phyloP scores from a whole-genome alignment of 2,329 filamentous ascomycete genomes.

The Botrytis byssoidea region DNA sequence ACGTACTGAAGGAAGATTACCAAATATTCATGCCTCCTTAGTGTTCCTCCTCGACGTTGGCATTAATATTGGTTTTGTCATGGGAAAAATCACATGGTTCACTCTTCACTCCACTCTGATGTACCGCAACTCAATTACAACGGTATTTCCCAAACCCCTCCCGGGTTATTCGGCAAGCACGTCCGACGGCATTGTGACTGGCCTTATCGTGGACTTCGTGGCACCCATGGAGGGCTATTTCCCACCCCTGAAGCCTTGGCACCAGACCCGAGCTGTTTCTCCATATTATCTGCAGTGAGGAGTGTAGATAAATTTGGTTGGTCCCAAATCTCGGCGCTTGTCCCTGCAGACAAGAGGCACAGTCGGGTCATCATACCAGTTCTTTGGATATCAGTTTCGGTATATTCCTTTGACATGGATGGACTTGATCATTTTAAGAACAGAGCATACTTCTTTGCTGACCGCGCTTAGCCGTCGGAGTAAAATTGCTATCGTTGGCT shows the following conservation, averaged over 20 bases:
- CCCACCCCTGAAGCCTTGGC: slow-evolving; percentile 5
- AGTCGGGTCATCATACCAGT: slow-evolving; percentile 23
- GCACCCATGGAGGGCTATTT: slow-evolving; percentile 14
- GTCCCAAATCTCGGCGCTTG: slow-evolving; percentile 31
- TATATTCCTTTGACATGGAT: slow-evolving; percentile 16
- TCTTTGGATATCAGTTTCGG: neutral
- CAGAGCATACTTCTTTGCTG: neutral
- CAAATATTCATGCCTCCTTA: neutral
- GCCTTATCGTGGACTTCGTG: slow-evolving; percentile 23
- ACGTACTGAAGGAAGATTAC: slow-evolving; percentile 7
- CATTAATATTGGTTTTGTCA: neutral
- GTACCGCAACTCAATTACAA: slow-evolving; percentile 12
- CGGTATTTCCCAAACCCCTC: slow-evolving; percentile 13
- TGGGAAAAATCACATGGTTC: neutral
- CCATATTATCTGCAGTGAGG: slow-evolving; percentile 16
- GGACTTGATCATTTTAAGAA: slow-evolving; percentile 1
- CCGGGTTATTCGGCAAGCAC: slow-evolving; percentile 21
- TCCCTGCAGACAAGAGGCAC: slow-evolving; percentile 37
- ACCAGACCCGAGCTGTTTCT: slow-evolving; percentile 10
- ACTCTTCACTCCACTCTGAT: slow-evolving; percentile 4
- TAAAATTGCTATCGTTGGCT: slow-evolving; percentile 8
- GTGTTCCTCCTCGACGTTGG: neutral
- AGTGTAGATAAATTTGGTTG: slow-evolving; percentile 14
- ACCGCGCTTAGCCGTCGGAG: slow-evolving; percentile 16
- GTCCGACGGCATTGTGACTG: slow-evolving; percentile 17